Conservation (phyloP, 2,329 filamentous ascomycete species). For the Cadophora sp. region DNA sequence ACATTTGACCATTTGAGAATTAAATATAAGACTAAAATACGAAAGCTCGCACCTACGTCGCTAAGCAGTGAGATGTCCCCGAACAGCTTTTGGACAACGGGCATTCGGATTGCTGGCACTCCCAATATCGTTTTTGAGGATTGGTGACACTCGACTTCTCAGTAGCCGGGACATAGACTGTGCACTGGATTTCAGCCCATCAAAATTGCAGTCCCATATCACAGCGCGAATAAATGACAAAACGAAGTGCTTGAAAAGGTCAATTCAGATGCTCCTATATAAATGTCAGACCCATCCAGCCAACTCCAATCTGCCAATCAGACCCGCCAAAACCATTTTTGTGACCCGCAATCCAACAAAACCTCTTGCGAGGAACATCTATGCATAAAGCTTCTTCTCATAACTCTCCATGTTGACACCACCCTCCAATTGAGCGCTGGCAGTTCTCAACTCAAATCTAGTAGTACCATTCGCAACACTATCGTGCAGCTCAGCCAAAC, state of each 20-base stretch:
- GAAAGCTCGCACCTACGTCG: too few species aligned
- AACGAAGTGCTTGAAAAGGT: not conserved
- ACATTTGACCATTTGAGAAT: too few species aligned
- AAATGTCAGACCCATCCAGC: slow-evolving; percentile 1
- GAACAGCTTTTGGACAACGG: too few species aligned
- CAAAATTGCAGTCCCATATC: too few species aligned
- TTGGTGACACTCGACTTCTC: too few species aligned
- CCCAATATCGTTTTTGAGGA: too few species aligned
- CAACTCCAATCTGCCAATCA: slow-evolving; percentile 21
- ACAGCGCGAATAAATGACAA: too few species aligned
- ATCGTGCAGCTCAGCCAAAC: slow-evolving; percentile 77
- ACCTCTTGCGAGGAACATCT: slow-evolving; percentile 40
- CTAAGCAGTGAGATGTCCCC: too few species aligned
- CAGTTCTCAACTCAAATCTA: slow-evolving; percentile 92
- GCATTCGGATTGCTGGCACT: too few species aligned
- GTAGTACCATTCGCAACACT: slow-evolving; percentile 76
- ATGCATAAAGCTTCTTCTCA: slow-evolving; percentile 99
- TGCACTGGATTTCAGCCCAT: too few species aligned
- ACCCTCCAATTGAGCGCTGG: slow-evolving; percentile 94
- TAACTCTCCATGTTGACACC: slow-evolving; percentile 99
- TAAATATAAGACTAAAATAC: too few species aligned
- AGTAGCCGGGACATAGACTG: too few species aligned
- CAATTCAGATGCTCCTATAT: not conserved
- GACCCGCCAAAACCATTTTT: not conserved
- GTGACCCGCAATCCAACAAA: not conserved